Conservation (phyloP, 2,329 filamentous ascomycete genomes). For the Trichoderma arundinaceum region DNA sequence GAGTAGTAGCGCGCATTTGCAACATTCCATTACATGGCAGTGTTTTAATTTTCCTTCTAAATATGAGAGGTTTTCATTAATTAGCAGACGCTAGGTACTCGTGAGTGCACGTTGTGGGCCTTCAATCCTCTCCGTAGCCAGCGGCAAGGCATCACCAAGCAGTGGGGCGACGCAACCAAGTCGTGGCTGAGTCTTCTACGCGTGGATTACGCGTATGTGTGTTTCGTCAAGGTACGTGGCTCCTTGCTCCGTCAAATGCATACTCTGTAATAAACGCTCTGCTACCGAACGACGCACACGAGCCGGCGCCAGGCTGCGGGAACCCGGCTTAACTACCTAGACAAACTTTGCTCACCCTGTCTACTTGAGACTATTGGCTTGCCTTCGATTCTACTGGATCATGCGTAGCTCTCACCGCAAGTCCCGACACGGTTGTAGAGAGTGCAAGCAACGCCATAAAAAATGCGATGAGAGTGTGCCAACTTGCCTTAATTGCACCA, state of each 20-base stretch:
- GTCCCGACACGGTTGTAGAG: constrained; percentile 39
- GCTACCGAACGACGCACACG: too few relatives aligned
- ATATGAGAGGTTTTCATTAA: not conserved
- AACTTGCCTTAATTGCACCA: constrained; percentile 40
- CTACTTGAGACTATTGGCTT: not conserved
- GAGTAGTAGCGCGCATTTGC: constrained; percentile 5
- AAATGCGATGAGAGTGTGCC: constrained; percentile 44
- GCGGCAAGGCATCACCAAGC: not conserved
- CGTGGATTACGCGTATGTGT: not conserved
- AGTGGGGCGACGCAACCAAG: constrained; percentile 2
- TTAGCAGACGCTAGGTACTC: too few relatives aligned
- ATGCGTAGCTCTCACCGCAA: constrained; percentile 36
- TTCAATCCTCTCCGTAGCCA: too few relatives aligned
- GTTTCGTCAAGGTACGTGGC: too few relatives aligned
- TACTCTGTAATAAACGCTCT: too few relatives aligned
- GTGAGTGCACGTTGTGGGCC: too few relatives aligned
- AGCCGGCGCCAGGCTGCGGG: too few relatives aligned
- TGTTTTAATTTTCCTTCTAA: not conserved
- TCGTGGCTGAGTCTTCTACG: constrained; percentile 9
- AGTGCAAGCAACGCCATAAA: constrained; percentile 40
- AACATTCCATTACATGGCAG: not conserved
- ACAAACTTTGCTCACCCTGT: not conserved
- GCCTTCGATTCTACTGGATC: not conserved
- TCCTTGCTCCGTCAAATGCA: not conserved
- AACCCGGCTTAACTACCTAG: not conserved